Conservation (phyloP, 164 flowering plant genomes). For the Umbellularia californica region DNA sequence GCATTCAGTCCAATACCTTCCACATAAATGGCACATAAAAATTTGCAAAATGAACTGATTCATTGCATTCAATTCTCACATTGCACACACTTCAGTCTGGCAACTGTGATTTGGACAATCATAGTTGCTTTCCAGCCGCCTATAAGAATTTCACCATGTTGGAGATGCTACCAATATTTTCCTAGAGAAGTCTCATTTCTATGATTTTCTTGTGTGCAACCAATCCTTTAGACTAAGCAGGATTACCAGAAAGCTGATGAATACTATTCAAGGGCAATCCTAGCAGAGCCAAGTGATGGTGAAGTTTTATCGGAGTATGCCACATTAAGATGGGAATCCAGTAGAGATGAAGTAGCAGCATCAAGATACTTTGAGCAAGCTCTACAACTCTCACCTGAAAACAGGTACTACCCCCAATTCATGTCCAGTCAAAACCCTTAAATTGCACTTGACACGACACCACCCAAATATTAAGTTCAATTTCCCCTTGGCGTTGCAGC, state of each 20-base stretch:
- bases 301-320: conserved; percentile 63
- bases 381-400: conserved; percentile 46
- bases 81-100: too few species aligned
- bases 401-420: conserved; percentile 28
- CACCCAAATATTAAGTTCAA: not conserved
- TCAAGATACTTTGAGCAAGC: conserved; percentile 51
- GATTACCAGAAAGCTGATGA: conserved; percentile 57
- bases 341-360: conserved; percentile 48
- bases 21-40: too few species aligned
- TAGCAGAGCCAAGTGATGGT: conserved; percentile 66
- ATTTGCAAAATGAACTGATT: not conserved
- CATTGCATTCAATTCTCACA: not conserved
- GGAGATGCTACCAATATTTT: not conserved
- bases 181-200: not conserved
- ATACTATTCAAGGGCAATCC: conserved; percentile 63
- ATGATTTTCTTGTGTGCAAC: not conserved
- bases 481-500: conserved; percentile 24
- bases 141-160: not conserved
- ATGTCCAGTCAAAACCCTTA: not conserved
- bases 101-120: not conserved
- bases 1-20: too few species aligned
- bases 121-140: too few species aligned
- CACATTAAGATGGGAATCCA: conserved; percentile 57
- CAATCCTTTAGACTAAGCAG: conserved; percentile 22
- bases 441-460: not conserved